Evolutionary conservation across 73 alveolate genomes (phyloP), one percentile per base, ranked within the genome.

Genomic region (Paramecium octaurelia): DNA sequence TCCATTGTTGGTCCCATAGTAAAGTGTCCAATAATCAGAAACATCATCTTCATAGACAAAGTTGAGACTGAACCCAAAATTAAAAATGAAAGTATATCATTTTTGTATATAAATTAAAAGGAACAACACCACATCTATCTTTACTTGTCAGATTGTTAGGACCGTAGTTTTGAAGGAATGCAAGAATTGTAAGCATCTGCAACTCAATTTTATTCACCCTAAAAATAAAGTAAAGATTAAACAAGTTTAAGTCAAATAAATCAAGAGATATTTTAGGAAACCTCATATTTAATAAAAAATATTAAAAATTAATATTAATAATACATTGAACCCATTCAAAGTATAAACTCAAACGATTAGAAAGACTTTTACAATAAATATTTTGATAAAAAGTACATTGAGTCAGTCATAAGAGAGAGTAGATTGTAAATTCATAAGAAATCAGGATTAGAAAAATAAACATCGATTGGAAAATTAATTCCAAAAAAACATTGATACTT

Each of bases 181-280:
- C 38, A 75, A 42, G 14, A 75, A 35, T 16, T 35, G 6, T 29
- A 38, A 21, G 34, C 42, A 3, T 29, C 88, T 11, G 88, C 88
- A 16, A 75, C 88, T n/a, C 46, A 75, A 36, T 10, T 75, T 10
- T 75, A 75, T 75, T 75, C 88, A 75, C 88, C 88, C 38, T 42
- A 16, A 35, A 75, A 54, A 54, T 54, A 54, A 54, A 8, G 18
- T 8, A 75, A 64, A 75, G 88, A 75, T 35, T 38, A 29, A 36
- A 35, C 88, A 35, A 75, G 88, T 38, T 42, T 75, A 75, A 38
- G n/a, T 75, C 36, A 12, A 3, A 75, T 75, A 29, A 75, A 75
- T 75, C 40, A 75, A 20, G 88, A 75, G 38, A 42, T 38, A 35
- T 75, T 75, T 75, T 38, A 75, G 40, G 88, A 75, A 42, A 75